Evolutionary conservation across 2,329 filamentous ascomycete species (phyloP).

Genomic region (Aspergillus sp.): DNA sequence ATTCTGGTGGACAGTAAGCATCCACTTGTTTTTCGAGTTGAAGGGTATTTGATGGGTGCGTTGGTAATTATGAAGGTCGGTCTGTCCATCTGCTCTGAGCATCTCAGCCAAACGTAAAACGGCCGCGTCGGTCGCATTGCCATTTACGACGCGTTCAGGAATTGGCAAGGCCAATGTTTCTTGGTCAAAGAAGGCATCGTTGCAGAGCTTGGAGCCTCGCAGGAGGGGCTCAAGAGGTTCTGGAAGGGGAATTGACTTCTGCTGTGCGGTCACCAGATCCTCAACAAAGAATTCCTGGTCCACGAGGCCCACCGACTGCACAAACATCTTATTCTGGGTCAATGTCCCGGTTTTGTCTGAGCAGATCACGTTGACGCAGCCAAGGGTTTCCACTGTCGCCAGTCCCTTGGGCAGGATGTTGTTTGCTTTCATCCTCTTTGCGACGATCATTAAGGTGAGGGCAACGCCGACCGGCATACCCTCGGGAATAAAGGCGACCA

Average conservation of each 20-base stretch:
- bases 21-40: conserved; percentile 84
- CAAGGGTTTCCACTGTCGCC: conserved; percentile 76
- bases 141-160: conserved; percentile 65
- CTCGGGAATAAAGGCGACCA: conserved; percentile 78
- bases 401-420: conserved; percentile 78
- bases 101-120: conserved; percentile 71
- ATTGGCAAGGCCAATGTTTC: conserved; percentile 62
- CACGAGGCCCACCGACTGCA: conserved; percentile 41
- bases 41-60: conserved; percentile 71
- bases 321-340: conserved; percentile 69
- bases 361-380: conserved; percentile 72
- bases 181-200: conserved; percentile 73
- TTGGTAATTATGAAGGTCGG: conserved; percentile 60
- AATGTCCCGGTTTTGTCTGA: conserved; percentile 71
- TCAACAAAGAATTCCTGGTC: conserved; percentile 27
- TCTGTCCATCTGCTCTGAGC: conserved; percentile 59
- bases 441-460: conserved; percentile 72
- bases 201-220: conserved; percentile 67
- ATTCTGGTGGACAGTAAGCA: conserved; percentile 60
- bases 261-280: conserved; percentile 18
- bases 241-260: conserved; percentile 13
- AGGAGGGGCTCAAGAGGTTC: conserved; percentile 61
- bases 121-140: conserved; percentile 76
- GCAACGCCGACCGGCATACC: conserved; percentile 71
- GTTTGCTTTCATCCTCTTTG: conserved; percentile 73